Base-by-base conservation (phyloP, 495 filamentous ascomycete species). In the Talaromyces nanjingensis region DNA sequence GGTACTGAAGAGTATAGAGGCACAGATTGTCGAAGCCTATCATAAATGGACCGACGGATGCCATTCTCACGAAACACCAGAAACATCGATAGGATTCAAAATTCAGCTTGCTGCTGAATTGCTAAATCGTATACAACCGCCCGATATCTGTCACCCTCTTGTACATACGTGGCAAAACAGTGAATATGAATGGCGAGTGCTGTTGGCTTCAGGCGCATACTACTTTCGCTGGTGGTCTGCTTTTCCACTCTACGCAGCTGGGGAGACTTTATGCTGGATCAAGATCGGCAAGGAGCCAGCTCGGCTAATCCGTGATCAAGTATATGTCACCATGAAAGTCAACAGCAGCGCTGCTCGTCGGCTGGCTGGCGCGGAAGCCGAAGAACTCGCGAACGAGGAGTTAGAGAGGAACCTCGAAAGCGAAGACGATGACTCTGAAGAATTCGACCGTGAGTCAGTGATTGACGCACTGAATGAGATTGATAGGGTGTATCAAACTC, bases 151-250 rank as follows among this genome's bases (percentile, higher is more conserved):
- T 0, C 82, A 78, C 64, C 72, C 84, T 6, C 69, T 73, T 7
- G 72, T 76, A 8, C 62, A 80, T 37, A 77, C 75, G 33, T 81
- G 79, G 71, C 79, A 76, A 64, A 68, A 77, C 20, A 74, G 75
- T 29, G 72, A 66, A 5, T 65, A 68, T 4, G 75, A 78, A 14
- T 77, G 78, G 61, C 74, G 71, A 9, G 68, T 76, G 6, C 63
- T 91, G 8, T 81, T 88, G 64, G 90, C 90, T 1, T 90, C 88
- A 3, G 77, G 74, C 2, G 72, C 79, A 3, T 91, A 89, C 68
- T 73, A 74, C 45, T 64, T 70, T 47, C 78, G 74, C 54, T 76
- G 79, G 55, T 63, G 65, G 0, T 73, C 65, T 1, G 76, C 61
- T 9, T 83, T 90, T 56, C 75, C 81, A 12, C 89, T 89, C 77